Evolutionary conservation across 768 basidiomycete species (phyloP).

Genomic region (Russula earlei): DNA sequence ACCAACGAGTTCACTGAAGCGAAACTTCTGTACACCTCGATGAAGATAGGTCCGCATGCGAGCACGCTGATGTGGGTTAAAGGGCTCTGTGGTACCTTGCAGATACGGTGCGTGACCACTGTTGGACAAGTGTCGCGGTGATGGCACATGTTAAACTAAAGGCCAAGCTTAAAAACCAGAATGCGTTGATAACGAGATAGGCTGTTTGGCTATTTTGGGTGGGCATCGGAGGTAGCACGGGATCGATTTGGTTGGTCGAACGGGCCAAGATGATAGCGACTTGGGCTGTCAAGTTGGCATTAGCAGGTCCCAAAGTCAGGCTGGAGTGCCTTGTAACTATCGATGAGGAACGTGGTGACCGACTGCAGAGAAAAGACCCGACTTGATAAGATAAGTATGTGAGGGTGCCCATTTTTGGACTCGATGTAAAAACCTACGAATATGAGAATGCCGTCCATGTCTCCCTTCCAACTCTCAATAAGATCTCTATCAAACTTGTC

Average conservation of each 20-base stretch:
- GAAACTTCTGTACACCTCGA: constrained; percentile 9
- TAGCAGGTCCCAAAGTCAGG: neutral
- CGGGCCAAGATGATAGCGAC: neutral
- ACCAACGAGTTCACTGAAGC: constrained; percentile 4
- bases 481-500: constrained; percentile 12
- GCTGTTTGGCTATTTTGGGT: neutral
- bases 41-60: constrained; percentile 15
- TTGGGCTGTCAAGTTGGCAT: neutral
- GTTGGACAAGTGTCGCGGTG: constrained; percentile 14
- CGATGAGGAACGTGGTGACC: constrained; percentile 14
- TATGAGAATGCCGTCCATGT: constrained; percentile 20
- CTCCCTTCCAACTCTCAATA: constrained; percentile 16
- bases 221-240: neutral
- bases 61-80: constrained; percentile 1
- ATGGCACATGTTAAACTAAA: constrained; percentile 15
- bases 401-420: neutral
- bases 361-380: constrained; percentile 18
- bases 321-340: constrained; percentile 9
- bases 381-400: constrained; percentile 1
- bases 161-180: constrained; percentile 18
- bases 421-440: constrained; percentile 8
- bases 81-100: constrained; percentile 5
- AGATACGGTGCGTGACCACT: constrained; percentile 18
- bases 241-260: neutral
- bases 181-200: constrained; percentile 8